phyloP scores from a whole-genome alignment of 306 rosid species.

The Glycine tomentella region DNA sequence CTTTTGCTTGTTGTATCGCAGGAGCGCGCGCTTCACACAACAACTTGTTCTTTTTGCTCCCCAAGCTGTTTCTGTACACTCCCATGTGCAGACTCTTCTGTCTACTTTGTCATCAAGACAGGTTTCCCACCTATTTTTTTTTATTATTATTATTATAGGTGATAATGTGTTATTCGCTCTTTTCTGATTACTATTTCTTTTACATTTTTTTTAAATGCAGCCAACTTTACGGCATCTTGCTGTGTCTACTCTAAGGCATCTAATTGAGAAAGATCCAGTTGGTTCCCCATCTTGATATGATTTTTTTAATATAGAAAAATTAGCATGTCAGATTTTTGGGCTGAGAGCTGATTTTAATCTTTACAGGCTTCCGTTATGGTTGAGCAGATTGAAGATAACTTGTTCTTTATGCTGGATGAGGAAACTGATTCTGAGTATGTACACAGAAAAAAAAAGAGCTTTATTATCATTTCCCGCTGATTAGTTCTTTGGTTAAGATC shows the following conservation, averaged over 20 bases:
- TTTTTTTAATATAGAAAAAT: slow-evolving; percentile 36
- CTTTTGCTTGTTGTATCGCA: slow-evolving; percentile 49
- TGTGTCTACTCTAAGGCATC: slow-evolving; percentile 90
- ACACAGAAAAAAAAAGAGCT: slow-evolving; percentile 3
- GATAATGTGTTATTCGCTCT: not conserved
- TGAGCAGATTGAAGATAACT: slow-evolving; percentile 89
- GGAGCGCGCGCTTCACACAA: slow-evolving; percentile 97
- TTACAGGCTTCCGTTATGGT: slow-evolving; percentile 79
- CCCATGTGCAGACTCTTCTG: slow-evolving; percentile 63
- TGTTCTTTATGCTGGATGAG: slow-evolving; percentile 96
- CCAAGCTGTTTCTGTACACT: slow-evolving; percentile 94
- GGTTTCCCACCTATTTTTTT: slow-evolving; percentile 55
- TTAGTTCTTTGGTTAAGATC: slow-evolving; percentile 32
- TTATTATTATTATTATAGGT: slow-evolving; percentile 17
- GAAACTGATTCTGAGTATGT: slow-evolving; percentile 97
- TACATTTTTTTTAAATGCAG: slow-evolving; percentile 53
- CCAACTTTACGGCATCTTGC: slow-evolving; percentile 96
- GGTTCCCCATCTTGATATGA: slow-evolving; percentile 41
- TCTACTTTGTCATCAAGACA: slow-evolving; percentile 66
- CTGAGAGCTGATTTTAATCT: slow-evolving; percentile 47
- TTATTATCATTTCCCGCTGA: slow-evolving; percentile 16
- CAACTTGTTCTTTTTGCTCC: slow-evolving; percentile 99
- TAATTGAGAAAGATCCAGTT: slow-evolving; percentile 96
- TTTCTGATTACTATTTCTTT: slow-evolving; percentile 15
- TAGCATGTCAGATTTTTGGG: slow-evolving; percentile 36